Base-by-base conservation (phyloP, 345 rosid genomes). In the Gossypium sturtianum region DNA sequence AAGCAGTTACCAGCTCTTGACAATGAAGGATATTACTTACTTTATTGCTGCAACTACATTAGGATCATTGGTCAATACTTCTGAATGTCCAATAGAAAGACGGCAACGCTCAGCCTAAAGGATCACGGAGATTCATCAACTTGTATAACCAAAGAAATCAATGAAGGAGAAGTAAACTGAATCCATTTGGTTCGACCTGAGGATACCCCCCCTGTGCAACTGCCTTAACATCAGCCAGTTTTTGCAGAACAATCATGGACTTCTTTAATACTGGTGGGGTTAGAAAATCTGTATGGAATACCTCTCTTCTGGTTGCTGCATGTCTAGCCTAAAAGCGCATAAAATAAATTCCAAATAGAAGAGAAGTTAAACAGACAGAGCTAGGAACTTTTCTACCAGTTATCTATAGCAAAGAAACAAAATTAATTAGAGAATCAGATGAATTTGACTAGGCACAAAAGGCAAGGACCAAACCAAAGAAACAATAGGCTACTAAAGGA, bases 41-140 rank as follows among this genome's bases (percentile, higher is more conserved):
- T 92, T 92, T 72, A 87, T 78, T 81, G 92, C 96, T 17, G 89
- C 85, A 86, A 95, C 90, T 73, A 83, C 80, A 76, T 91, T 96
- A 52, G 91, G 88, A 82, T 85, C 95, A 81, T 63, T 75, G 12
- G 78, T 83, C 70, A 92, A 67, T 5, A 79, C 84, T 76, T 92
- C 94, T 64, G 90, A 83, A 79, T 89, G 89, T 75, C 97, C 97
- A 70, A 92, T 73, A 13, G 98, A 92, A 62, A 94, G 80, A 79
- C 98, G 89, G 81, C 97, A 89, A 73, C 94, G 87, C 80, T 95
- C 98, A 70, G 99, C 98, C 99, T 95, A 80, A 63, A 77, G 75
- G 75, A 81, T 69, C 44, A 53, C 43, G 71, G 75, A 29, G 77
- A 27, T 22, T 70, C 22, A 72, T 74, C 41, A 54, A 22, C 71